Percentiles rank a stretch among this genome's conserved stretches.
Evolutionary conservation across 768 basidiomycete genomes (phyloP).

Genomic region (Pisolithus orientalis): DNA sequence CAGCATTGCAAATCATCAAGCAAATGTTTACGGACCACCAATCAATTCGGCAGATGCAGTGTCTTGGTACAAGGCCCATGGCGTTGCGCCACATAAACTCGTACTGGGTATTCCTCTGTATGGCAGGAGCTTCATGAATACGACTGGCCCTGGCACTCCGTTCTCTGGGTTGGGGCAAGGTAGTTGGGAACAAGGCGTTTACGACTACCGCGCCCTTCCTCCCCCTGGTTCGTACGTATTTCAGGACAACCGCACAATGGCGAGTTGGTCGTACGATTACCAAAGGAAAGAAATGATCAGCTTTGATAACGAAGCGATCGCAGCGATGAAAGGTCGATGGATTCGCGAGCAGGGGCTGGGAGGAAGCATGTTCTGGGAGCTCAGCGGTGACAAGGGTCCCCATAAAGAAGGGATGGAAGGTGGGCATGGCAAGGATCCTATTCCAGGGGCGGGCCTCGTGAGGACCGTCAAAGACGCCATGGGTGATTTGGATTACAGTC

Average conservation of each 20-base stretch:
- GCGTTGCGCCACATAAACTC: constrained; percentile 73
- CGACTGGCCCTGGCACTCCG: constrained; percentile 70
- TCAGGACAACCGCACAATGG: constrained; percentile 59
- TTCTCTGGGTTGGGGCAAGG: constrained; percentile 84
- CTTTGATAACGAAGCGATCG: constrained; percentile 70
- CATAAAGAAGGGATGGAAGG: constrained; percentile 66
- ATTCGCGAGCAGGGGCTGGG: constrained; percentile 72
- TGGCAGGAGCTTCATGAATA: constrained; percentile 85
- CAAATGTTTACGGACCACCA: constrained; percentile 68
- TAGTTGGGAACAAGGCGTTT: constrained; percentile 86
- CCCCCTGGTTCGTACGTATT: constrained; percentile 60
- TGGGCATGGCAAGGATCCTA: constrained; percentile 67
- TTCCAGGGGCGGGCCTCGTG: constrained; percentile 67
- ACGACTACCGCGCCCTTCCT: constrained; percentile 90
- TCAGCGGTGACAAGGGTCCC: constrained; percentile 79
- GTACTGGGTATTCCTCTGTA: constrained; percentile 92
- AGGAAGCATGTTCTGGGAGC: constrained; percentile 94
- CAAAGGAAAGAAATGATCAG: constrained; percentile 73
- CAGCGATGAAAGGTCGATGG: constrained; percentile 70
- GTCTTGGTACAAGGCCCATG: constrained; percentile 61
- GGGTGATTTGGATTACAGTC: constrained; percentile 59
- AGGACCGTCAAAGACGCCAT: constrained; percentile 72
- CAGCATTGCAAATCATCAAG: constrained; percentile 69
- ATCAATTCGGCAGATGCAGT: constrained; percentile 62
- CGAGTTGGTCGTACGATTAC: constrained; percentile 83